These are phyloP conservation scores for Kwoniella mangroviensis DNA, from an alignment of 768 basidiomycete genomes.

Conservation along the genomic window DNA sequence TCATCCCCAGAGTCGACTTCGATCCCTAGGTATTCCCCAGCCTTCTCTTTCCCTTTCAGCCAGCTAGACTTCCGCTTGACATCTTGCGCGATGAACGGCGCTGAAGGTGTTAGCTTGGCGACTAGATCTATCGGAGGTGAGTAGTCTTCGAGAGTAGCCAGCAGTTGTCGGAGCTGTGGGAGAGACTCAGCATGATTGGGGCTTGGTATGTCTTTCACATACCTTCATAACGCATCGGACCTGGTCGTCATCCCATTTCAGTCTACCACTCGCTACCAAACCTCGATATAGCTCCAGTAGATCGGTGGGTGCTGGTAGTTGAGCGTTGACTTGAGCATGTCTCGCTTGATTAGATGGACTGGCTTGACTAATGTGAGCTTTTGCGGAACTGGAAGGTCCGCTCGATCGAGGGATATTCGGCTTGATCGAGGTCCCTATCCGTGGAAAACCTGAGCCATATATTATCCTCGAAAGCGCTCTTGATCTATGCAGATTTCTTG, in stretches of 20 bases:
- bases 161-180: constrained; percentile 63
- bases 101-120: constrained; percentile 52
- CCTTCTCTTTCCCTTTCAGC: constrained; percentile 43
- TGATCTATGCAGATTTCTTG: too few relatives aligned
- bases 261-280: constrained; percentile 61
- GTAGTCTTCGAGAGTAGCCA: constrained; percentile 63
- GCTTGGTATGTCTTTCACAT: constrained; percentile 7
- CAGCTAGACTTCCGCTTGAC: constrained; percentile 29
- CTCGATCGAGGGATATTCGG: too few relatives aligned
- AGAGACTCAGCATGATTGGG: not conserved
- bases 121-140: constrained; percentile 62
- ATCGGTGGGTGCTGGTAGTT: constrained; percentile 52
- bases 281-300: constrained; percentile 63
- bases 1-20: constrained; percentile 29
- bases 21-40: constrained; percentile 25
- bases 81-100: constrained; percentile 32
- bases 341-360: not conserved
- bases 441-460: too few relatives aligned
- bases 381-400: too few relatives aligned
- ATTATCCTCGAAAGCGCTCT: too few relatives aligned
- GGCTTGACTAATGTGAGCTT: too few relatives aligned
- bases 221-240: constrained; percentile 65
- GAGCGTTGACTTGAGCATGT: not conserved
- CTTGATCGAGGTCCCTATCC: too few relatives aligned
- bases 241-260: constrained; percentile 65